Evolutionary conservation across 306 rosid species (phyloP).

Genomic region (Cicer pinnatifidum): DNA sequence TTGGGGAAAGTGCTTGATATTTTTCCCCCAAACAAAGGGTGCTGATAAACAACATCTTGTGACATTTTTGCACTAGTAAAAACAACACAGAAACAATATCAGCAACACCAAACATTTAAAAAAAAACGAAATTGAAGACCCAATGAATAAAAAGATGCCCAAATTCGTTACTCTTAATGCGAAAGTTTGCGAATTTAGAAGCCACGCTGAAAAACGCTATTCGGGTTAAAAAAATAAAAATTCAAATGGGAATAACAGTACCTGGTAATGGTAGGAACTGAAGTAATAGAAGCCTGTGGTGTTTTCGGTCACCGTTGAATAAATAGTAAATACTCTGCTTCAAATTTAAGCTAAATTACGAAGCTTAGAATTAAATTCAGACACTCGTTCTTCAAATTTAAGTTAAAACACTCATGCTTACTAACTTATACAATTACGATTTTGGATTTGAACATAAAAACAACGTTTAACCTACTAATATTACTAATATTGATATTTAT

Average conservation of each 20-base stretch:
- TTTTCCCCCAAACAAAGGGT: constrained; percentile 71
- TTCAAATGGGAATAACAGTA: background rate
- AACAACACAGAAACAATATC: background rate
- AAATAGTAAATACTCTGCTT: background rate
- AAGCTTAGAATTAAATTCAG: background rate
- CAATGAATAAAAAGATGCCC: too few species aligned
- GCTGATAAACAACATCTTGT: constrained; percentile 52
- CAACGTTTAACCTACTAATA: too few species aligned
- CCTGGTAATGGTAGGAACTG: background rate
- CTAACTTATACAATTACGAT: too few species aligned
- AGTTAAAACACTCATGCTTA: background rate
- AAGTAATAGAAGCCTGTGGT: background rate
- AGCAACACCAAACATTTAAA: background rate
- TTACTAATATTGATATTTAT: too few species aligned
- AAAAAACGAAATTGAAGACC: background rate
- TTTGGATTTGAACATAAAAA: too few species aligned
- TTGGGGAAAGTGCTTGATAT: constrained; percentile 67
- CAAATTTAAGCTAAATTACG: background rate
- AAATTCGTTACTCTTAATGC: too few species aligned
- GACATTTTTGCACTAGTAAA: constrained; percentile 49
- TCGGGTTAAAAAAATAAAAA: background rate
- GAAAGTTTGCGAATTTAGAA: too few species aligned
- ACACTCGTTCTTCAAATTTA: background rate
- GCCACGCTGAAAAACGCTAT: too few species aligned
- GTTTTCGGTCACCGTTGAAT: background rate